These are phyloP conservation scores for Aspergillus oerlinghausenensis DNA, from an alignment of 2,329 filamentous ascomycete species.

Conservation along the genomic window DNA sequence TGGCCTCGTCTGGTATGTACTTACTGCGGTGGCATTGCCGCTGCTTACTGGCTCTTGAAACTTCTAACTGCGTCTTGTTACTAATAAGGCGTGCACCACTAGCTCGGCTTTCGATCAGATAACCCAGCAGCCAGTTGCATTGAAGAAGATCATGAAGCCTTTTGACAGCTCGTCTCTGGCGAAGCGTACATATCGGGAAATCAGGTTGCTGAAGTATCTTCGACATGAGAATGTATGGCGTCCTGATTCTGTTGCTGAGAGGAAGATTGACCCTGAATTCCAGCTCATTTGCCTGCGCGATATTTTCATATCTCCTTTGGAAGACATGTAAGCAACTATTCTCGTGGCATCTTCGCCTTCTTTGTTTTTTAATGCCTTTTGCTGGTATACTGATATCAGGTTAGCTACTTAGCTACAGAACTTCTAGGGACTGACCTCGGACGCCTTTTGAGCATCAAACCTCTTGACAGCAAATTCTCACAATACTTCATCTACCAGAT, in stretches of 20 bases:
- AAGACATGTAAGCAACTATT: slow-evolving; percentile 71
- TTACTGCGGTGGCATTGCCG: background rate
- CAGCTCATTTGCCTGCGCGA: slow-evolving; percentile 96
- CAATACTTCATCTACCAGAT: slow-evolving; percentile 99
- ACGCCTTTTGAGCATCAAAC: slow-evolving; percentile 85
- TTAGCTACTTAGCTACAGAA: slow-evolving; percentile 94
- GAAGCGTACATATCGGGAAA: slow-evolving; percentile 93
- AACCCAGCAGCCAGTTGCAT: slow-evolving; percentile 89
- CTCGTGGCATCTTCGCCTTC: background rate
- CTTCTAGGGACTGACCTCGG: slow-evolving; percentile 94
- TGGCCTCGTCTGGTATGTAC: slow-evolving; percentile 82
- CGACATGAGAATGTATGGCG: slow-evolving; percentile 84
- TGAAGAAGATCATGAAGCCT: slow-evolving; percentile 99
- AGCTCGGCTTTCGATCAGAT: slow-evolving; percentile 98
- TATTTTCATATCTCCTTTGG: slow-evolving; percentile 97
- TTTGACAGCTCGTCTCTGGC: slow-evolving; percentile 96
- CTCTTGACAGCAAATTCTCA: slow-evolving; percentile 98
- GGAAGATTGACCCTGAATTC: background rate
- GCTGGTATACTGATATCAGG: slow-evolving; percentile 4
- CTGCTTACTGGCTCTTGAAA: background rate
- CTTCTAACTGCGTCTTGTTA: background rate
- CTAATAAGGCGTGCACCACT: background rate
- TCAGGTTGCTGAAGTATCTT: slow-evolving; percentile 95
- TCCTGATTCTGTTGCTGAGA: slow-evolving; percentile 9
- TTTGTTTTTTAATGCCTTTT: background rate